Percentiles rank a stretch among this genome's conserved stretches.
Conservation (phyloP, 2,329 filamentous ascomycete species). For the Pseudocercospora fuligena region DNA sequence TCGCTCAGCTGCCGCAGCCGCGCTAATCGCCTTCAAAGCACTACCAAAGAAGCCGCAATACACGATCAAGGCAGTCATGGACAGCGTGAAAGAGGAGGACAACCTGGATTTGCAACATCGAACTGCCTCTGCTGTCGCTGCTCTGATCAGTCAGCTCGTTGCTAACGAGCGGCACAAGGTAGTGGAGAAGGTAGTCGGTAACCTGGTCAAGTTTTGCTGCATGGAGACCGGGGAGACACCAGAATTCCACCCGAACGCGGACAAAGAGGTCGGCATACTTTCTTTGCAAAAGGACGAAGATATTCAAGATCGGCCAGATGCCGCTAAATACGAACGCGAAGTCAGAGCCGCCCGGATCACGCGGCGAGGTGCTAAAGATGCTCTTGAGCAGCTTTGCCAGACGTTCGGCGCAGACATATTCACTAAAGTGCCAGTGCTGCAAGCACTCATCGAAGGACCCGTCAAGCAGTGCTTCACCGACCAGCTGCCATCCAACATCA, state of each 20-base stretch:
- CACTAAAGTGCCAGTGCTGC: slow-evolving; percentile 81
- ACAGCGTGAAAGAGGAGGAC: slow-evolving; percentile 94
- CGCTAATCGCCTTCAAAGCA: slow-evolving; percentile 82
- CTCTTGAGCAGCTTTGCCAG: slow-evolving; percentile 81
- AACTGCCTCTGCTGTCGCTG: slow-evolving; percentile 82
- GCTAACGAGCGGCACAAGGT: slow-evolving; percentile 78
- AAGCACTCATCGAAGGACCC: slow-evolving; percentile 79
- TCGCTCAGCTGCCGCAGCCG: slow-evolving; percentile 82
- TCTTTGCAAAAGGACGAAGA: slow-evolving; percentile 98
- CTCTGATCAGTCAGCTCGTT: slow-evolving; percentile 84
- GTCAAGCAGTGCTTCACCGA: slow-evolving; percentile 74
- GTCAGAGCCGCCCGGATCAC: slow-evolving; percentile 88
- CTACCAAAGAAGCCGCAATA: slow-evolving; percentile 92
- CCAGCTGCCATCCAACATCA: slow-evolving; percentile 71
- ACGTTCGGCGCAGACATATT: slow-evolving; percentile 80
- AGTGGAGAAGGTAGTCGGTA: slow-evolving; percentile 93
- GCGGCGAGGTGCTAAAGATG: slow-evolving; percentile 89
- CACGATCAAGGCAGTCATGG: slow-evolving; percentile 97
- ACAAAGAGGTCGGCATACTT: slow-evolving; percentile 78
- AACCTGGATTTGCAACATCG: slow-evolving; percentile 85
- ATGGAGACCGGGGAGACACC: slow-evolving; percentile 97
- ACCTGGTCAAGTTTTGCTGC: slow-evolving; percentile 95
- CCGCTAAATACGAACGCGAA: slow-evolving; percentile 86
- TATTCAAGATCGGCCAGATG: slow-evolving; percentile 87
- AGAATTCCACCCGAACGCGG: slow-evolving; percentile 84